phyloP scores from a whole-genome alignment of 495 filamentous ascomycete species.

The Hapsidospora chrysogenum region DNA sequence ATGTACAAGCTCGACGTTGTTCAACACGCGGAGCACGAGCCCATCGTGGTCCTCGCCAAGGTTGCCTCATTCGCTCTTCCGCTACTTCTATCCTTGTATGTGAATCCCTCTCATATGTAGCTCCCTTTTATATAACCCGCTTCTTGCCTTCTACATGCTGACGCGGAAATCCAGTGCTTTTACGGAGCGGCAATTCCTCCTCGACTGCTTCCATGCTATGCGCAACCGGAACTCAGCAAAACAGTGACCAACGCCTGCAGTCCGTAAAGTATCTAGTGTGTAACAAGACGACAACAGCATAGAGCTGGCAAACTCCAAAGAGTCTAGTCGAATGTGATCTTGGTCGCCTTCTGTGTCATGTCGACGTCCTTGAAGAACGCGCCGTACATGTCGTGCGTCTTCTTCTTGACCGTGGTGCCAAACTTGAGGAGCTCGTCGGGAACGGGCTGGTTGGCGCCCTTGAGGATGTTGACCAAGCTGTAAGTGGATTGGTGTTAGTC shows the following conservation, averaged over 20 bases:
- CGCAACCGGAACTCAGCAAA: conserved; percentile 12
- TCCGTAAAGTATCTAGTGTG: conserved; percentile 1
- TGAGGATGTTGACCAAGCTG: conserved; percentile 76
- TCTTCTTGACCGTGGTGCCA: conserved; percentile 97
- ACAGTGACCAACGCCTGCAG: conserved; percentile 1
- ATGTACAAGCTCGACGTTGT: conserved; percentile 11
- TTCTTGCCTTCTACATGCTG: conserved; percentile 7
- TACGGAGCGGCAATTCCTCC: conserved; percentile 42
- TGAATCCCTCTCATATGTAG: no score
- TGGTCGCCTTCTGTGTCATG: conserved; percentile 65
- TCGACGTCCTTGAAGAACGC: conserved; percentile 79
- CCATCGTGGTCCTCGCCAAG: conserved; percentile 30
- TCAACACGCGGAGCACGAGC: conserved; percentile 13
- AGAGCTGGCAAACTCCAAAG: conserved; percentile 3
- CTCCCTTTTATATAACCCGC: conserved; percentile 3
- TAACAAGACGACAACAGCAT: conserved; percentile 8
- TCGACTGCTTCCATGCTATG: conserved; percentile 27
- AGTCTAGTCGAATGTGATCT: conserved; percentile 78
- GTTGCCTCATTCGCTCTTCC: conserved; percentile 31
- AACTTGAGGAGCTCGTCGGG: conserved; percentile 84
- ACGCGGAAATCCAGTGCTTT: conserved; percentile 26
- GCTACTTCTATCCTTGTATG: conserved; percentile 39
- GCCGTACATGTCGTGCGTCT: conserved; percentile 83
- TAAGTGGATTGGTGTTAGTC: conserved; percentile 1
- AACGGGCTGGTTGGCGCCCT: conserved; percentile 71